Evolutionary conservation across 2,329 filamentous ascomycete species (phyloP).

Genomic region (Fusarium torulosum): DNA sequence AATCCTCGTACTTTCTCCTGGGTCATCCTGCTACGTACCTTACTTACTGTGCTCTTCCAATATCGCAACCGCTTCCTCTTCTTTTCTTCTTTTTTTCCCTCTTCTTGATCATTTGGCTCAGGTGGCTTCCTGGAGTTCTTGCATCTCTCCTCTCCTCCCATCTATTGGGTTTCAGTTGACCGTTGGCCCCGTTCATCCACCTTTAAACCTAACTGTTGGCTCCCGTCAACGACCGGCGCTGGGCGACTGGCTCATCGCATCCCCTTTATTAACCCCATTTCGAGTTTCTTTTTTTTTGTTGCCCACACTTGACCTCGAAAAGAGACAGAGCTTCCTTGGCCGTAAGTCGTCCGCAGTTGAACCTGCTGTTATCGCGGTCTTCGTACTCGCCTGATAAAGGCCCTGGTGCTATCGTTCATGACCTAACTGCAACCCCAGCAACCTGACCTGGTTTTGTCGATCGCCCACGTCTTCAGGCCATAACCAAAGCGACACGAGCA

Average conservation of each 20-base stretch:
- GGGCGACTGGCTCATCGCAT: conserved; percentile 44
- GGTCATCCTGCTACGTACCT: conserved; percentile 1
- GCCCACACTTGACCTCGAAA: conserved; percentile 18
- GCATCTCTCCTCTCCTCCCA: conserved; percentile 11
- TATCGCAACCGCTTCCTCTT: conserved; percentile 13
- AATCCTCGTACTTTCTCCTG: conserved; percentile 37
- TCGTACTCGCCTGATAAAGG: conserved; percentile 34
- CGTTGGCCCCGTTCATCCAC: conserved; percentile 25
- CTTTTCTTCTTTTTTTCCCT: conserved; percentile 8
- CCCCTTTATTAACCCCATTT: conserved; percentile 26
- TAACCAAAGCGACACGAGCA: conserved; percentile 26
- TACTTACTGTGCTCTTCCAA: conserved; percentile 23
- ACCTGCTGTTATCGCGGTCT: conserved; percentile 24
- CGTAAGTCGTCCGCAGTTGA: conserved; percentile 31
- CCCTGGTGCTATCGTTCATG: conserved; percentile 35
- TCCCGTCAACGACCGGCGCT: conserved; percentile 41
- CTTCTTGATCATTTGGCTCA: conserved; percentile 30
- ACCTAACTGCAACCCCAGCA: conserved; percentile 44
- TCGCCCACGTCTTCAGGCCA: conserved; percentile 30
- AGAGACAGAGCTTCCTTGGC: conserved; percentile 28
- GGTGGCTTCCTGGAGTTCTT: conserved; percentile 38
- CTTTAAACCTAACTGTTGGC: conserved; percentile 37
- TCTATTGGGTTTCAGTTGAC: conserved; percentile 13
- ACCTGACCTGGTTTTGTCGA: conserved; percentile 32
- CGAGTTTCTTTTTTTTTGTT: conserved; percentile 16